Evolutionary conservation across 441 rosid genomes (phyloP).

Genomic region (Adansonia madagascariensis): DNA sequence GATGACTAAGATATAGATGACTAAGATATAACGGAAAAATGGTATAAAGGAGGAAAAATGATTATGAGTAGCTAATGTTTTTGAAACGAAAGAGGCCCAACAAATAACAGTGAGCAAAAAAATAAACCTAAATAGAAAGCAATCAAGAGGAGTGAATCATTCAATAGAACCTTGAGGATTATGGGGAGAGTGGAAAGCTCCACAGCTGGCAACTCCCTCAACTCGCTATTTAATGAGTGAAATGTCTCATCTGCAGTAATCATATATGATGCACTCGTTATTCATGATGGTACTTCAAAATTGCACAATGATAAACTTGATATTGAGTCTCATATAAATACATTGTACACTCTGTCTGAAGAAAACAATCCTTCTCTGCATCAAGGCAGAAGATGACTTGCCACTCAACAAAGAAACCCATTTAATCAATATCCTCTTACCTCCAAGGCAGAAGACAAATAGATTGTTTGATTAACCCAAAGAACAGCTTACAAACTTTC

Average conservation of each 20-base stretch:
- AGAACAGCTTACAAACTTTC: background rate
- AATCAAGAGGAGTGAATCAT: slow-evolving; percentile 15
- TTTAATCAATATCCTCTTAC: background rate
- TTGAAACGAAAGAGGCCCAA: background rate
- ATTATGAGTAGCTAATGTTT: background rate
- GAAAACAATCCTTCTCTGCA: slow-evolving; percentile 16
- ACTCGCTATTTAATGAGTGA: slow-evolving; percentile 77
- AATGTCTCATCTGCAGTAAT: slow-evolving; percentile 74
- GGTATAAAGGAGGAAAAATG: background rate
- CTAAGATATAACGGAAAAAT: background rate
- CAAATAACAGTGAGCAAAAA: background rate
- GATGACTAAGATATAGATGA: background rate
- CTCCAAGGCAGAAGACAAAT: background rate
- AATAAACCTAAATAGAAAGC: slow-evolving; percentile 20
- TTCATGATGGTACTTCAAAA: background rate
- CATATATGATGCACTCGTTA: background rate
- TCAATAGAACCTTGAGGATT: slow-evolving; percentile 76
- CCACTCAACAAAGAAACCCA: background rate
- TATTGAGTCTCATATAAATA: background rate
- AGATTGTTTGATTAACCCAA: background rate
- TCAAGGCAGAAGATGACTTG: slow-evolving; percentile 14
- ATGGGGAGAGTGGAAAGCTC: slow-evolving; percentile 93
- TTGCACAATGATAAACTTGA: background rate
- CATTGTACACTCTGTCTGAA: background rate
- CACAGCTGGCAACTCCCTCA: slow-evolving; percentile 93